Base-by-base conservation (phyloP, 2,329 filamentous ascomycete species). In the Stemphylium lycopersici region DNA sequence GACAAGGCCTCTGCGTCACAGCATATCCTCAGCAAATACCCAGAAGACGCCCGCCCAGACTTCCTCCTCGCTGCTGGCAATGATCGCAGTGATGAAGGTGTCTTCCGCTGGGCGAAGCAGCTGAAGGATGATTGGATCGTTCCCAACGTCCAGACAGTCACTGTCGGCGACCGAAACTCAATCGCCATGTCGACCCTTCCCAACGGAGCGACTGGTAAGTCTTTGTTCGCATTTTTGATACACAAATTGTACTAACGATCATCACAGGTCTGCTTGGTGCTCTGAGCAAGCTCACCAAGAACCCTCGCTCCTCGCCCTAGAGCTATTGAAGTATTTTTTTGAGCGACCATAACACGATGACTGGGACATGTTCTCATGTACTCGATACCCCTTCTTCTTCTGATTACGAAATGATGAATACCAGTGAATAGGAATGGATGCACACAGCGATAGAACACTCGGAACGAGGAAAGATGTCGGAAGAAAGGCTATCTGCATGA, bases 61-160 rank as follows among this genome's bases (percentile, higher is more conserved):
- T 98, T 97, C 74, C 77, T 98, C 52, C 86, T 97, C 78, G 90
- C 96, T 6, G 85, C 93, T 31, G 93, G 93, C 33, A 93, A 97
- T 69, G 91, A 93, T 37, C 87, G 93, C 29, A 93, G 97, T 65
- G 95, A 98, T 62, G 93, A 98, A 71, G 89, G 91, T 65, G 89
- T 96, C 16, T 98, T 96, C 79, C 88, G 88, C 58, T 98, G 95
- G 93, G 95, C 93, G 15, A 96, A 97, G 76, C 82, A 85, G 43
- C 78, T 96, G 10, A 81, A 82, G 18, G 81, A 83, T 3, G 82
- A 83, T 15, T 77, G 62, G 13, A 55, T 61, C 8, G 61, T 81
- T 42, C 50, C 65, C 44, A 82, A 91, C 50, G 90, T 95, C 3
- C 87, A 89, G 58, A 96, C 93, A 2, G 92, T 96, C 18, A 96